phyloP scores from a whole-genome alignment of 2,329 filamentous ascomycete species.

The Hypoxylon sp. region DNA sequence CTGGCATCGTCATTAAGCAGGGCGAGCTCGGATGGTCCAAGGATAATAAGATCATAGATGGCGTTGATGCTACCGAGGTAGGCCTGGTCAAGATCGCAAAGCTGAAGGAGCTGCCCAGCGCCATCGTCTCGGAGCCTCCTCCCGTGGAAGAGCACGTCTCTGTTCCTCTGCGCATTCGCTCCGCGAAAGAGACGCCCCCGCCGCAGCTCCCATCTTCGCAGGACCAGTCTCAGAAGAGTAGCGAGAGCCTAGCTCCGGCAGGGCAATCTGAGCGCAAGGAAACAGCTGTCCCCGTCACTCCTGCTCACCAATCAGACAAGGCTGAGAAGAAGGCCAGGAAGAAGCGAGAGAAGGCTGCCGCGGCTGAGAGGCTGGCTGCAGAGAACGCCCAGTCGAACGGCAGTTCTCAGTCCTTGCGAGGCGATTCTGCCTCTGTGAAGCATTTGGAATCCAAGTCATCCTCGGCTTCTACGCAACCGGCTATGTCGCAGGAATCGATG shows the following conservation, averaged over 20 bases:
- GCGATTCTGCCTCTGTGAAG: slow-evolving; percentile 47
- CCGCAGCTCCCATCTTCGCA: slow-evolving; percentile 33
- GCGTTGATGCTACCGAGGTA: slow-evolving; percentile 77
- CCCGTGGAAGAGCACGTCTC: slow-evolving; percentile 51
- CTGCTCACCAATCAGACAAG: slow-evolving; percentile 44
- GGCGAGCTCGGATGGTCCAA: slow-evolving; percentile 90
- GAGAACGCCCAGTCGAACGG: slow-evolving; percentile 54
- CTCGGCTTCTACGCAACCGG: slow-evolving; percentile 34
- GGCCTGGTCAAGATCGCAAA: slow-evolving; percentile 79
- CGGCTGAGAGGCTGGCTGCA: slow-evolving; percentile 53
- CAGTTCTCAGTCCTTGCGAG: slow-evolving; percentile 47
- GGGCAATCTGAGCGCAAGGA: slow-evolving; percentile 44
- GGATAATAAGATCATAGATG: slow-evolving; percentile 85
- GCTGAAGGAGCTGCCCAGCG: slow-evolving; percentile 62
- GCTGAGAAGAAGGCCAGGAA: slow-evolving; percentile 46
- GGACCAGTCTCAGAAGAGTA: slow-evolving; percentile 39
- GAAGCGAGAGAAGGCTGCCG: slow-evolving; percentile 65
- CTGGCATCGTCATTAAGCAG: slow-evolving; percentile 84
- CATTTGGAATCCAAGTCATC: slow-evolving; percentile 41
- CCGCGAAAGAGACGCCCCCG: slow-evolving; percentile 42
- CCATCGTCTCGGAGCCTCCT: slow-evolving; percentile 57
- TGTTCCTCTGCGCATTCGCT: slow-evolving; percentile 41
- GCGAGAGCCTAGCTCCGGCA: slow-evolving; percentile 33
- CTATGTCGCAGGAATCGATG: slow-evolving; percentile 53
- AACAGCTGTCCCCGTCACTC: slow-evolving; percentile 37